These are phyloP conservation scores for Neurospora pannonica DNA, from an alignment of 495 filamentous ascomycete species.

Conservation along the genomic window DNA sequence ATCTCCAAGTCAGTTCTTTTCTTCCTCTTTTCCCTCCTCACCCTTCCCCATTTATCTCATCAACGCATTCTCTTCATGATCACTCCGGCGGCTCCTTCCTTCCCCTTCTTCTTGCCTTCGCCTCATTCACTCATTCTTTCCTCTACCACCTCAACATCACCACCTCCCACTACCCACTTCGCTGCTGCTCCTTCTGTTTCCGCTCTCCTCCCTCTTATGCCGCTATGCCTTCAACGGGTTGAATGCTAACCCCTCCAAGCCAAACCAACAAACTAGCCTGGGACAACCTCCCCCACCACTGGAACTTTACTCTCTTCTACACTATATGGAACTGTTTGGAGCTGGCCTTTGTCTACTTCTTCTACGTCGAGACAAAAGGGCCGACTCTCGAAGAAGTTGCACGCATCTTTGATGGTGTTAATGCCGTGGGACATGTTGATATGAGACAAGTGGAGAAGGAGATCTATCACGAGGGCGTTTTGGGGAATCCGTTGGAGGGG, in stretches of 20 bases:
- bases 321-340: slow-evolving; percentile 51
- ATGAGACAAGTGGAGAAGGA: slow-evolving; percentile 40
- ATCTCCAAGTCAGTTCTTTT: slow-evolving; percentile 38
- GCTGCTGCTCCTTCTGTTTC: not conserved
- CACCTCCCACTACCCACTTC: not conserved
- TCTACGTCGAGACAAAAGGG: slow-evolving; percentile 57
- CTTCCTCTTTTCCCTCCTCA: not conserved
- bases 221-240: not conserved
- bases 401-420: slow-evolving; percentile 48
- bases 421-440: slow-evolving; percentile 42
- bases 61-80: not conserved
- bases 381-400: slow-evolving; percentile 57
- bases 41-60: not conserved
- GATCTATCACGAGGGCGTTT: slow-evolving; percentile 23
- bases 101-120: not conserved
- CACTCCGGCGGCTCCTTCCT: not conserved
- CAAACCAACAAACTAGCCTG: slow-evolving; percentile 55
- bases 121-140: not conserved
- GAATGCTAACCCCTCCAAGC: slow-evolving; percentile 23
- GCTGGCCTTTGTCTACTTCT: slow-evolving; percentile 54
- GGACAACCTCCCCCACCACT: slow-evolving; percentile 43
- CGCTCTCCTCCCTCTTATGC: not conserved
- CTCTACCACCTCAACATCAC: not conserved
- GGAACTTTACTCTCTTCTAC: slow-evolving; percentile 57
- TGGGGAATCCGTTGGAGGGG: slow-evolving; percentile 20